phyloP scores from a whole-genome alignment of 805 yeast genomes.

The Candida yuanshanica region DNA sequence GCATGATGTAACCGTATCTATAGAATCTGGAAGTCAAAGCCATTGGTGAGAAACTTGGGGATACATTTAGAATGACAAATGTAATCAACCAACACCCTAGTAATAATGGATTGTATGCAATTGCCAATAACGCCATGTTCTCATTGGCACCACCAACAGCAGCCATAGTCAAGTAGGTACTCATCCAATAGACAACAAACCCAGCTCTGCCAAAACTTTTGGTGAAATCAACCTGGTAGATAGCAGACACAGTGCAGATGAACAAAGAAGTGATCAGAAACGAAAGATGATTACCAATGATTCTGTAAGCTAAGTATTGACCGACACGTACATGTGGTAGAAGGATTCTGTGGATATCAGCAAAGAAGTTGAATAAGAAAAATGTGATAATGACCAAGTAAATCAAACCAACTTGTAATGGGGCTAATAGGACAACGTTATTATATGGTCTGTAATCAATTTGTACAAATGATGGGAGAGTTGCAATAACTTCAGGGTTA shows the following conservation, averaged over 20 bases:
- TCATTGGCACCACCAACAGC: constrained; percentile 78
- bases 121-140: constrained; percentile 46
- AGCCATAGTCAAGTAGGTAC: constrained; percentile 60
- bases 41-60: constrained; percentile 65
- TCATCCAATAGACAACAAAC: constrained; percentile 70
- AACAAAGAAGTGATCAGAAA: constrained; percentile 55
- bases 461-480: constrained; percentile 31
- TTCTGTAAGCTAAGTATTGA: constrained; percentile 48
- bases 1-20: constrained; percentile 63
- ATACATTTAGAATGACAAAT: constrained; percentile 64
- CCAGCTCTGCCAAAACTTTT: constrained; percentile 61
- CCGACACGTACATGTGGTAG: constrained; percentile 38
- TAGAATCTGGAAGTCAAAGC: constrained; percentile 52
- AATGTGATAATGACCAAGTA: constrained; percentile 67
- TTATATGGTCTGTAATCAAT: constrained; percentile 47
- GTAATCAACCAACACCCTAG: constrained; percentile 67
- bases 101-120: constrained; percentile 53
- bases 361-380: constrained; percentile 60
- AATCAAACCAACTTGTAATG: constrained; percentile 70
- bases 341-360: constrained; percentile 44
- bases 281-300: constrained; percentile 42
- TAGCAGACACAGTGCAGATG: constrained; percentile 55
- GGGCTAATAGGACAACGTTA: constrained; percentile 51
- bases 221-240: constrained; percentile 59
- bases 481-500: constrained; percentile 20